Evolutionary conservation across 1,284 basidiomycete genomes (phyloP).

Genomic region (Malassezia equina): DNA sequence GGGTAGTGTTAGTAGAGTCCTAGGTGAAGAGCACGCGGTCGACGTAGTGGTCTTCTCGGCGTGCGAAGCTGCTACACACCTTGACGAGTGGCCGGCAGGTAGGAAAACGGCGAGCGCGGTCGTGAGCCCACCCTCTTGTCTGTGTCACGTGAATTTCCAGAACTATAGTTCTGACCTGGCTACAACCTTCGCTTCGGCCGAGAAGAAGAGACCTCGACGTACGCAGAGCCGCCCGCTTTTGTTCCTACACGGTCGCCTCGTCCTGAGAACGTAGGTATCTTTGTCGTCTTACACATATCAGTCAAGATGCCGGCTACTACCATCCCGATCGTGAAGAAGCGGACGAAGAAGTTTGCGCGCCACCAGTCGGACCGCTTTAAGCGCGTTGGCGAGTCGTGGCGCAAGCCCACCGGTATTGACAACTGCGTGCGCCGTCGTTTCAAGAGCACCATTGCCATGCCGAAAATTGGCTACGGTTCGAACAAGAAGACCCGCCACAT

Average conservation of each 20-base stretch:
- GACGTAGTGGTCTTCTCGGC: neutral
- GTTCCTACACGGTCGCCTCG: constrained; percentile 12
- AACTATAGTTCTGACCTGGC: constrained; percentile 12
- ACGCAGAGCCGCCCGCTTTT: constrained; percentile 5
- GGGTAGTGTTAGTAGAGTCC: neutral
- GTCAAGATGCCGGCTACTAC: constrained; percentile 41
- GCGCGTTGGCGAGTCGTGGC: constrained; percentile 42
- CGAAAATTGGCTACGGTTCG: constrained; percentile 48
- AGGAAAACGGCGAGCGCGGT: constrained; percentile 10
- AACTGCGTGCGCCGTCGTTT: constrained; percentile 43
- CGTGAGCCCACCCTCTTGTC: neutral
- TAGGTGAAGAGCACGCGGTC: constrained; percentile 11
- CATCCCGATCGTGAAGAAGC: constrained; percentile 48
- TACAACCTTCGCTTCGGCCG: constrained; percentile 6
- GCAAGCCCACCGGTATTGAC: constrained; percentile 48
- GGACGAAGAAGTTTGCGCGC: constrained; percentile 46
- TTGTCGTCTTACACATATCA: neutral
- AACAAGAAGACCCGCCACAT: constrained; percentile 49
- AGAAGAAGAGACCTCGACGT: neutral
- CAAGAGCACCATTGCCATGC: constrained; percentile 40
- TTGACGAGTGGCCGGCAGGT: constrained; percentile 17
- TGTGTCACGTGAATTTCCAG: constrained; percentile 11
- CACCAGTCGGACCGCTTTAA: constrained; percentile 48
- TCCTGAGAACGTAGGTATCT: constrained; percentile 10
- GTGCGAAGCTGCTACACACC: constrained; percentile 6